phyloP scores from a whole-genome alignment of 441 rosid species.

The Raphanus hybrid region DNA sequence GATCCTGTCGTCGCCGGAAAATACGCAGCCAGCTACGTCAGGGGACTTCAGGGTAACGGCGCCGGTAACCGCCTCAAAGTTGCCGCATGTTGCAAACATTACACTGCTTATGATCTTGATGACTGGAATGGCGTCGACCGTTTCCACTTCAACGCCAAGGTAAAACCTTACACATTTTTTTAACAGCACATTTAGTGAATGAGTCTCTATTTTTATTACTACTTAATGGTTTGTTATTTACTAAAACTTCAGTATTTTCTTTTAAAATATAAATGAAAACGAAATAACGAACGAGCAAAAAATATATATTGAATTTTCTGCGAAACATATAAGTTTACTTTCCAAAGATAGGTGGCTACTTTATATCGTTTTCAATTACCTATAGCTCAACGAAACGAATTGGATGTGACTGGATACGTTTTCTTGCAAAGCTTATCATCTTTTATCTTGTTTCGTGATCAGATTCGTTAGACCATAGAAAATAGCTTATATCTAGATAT shows the following conservation, averaged over 20 bases:
- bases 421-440: conserved; percentile 29
- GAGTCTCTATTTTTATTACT: conserved; percentile 2
- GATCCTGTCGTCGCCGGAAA: conserved; percentile 68
- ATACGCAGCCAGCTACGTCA: conserved; percentile 68
- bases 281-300: neutral
- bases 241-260: neutral
- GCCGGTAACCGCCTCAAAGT: conserved; percentile 64
- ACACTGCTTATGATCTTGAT: conserved; percentile 81
- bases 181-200: neutral
- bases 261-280: neutral
- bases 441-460: conserved; percentile 21
- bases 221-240: neutral
- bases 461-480: conserved; percentile 13
- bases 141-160: conserved; percentile 72
- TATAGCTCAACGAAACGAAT: conserved; percentile 21
- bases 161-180: conserved; percentile 25
- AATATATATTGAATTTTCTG: neutral
- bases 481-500: conserved; percentile 18
- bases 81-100: conserved; percentile 84
- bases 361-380: conserved; percentile 24
- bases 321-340: neutral
- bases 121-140: conserved; percentile 81
- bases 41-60: conserved; percentile 60
- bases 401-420: conserved; percentile 37
- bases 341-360: conserved; percentile 13